Percentiles rank a stretch among this genome's conserved stretches.
phyloP scores from a whole-genome alignment of 306 rosid species.

The Acacia confusa region DNA sequence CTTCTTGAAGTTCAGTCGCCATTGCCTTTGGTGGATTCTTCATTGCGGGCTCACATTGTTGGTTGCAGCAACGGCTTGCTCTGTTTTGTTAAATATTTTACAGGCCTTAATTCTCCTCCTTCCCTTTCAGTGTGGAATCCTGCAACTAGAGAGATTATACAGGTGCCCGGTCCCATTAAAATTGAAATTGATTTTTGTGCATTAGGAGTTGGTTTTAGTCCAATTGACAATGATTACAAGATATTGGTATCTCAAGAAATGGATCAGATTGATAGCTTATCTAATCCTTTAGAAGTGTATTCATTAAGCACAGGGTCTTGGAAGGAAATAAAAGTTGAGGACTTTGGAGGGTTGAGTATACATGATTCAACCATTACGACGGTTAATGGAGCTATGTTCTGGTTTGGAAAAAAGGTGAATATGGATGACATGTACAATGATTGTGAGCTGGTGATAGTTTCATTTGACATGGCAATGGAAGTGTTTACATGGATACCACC shows the following conservation, averaged over 20 bases:
- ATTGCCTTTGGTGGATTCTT: not conserved
- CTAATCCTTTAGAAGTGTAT: not conserved
- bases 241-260: not conserved
- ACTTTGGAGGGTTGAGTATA: not conserved
- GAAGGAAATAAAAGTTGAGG: no score
- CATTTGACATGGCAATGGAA: not conserved
- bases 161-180: not conserved
- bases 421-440: not conserved
- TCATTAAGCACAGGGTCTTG: no score
- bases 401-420: not conserved
- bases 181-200: rapidly evolving
- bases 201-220: not conserved
- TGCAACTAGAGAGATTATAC: not conserved
- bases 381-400: not conserved
- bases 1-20: not conserved
- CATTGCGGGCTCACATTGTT: rapidly evolving
- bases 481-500: not conserved
- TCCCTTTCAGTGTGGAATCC: not conserved
- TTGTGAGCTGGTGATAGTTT: not conserved
- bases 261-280: not conserved
- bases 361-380: no score
- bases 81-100: no score
- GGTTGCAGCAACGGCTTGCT: not conserved
- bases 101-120: not conserved
- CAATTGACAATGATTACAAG: not conserved